Evolutionary conservation across 495 filamentous ascomycete species (phyloP).

Genomic region (Pyrenula aspistea): DNA sequence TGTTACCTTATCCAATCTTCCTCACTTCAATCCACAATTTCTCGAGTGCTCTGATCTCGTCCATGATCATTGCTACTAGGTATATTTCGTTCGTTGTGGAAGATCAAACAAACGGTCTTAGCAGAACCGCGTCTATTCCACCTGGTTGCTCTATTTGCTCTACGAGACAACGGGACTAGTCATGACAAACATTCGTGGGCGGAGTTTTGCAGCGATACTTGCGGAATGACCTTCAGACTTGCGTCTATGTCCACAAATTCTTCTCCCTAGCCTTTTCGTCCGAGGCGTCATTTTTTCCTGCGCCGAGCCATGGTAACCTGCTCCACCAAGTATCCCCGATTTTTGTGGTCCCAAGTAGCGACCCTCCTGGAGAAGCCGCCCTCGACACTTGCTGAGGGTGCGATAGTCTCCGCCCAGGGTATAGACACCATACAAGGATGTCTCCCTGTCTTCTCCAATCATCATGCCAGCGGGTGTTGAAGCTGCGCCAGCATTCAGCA

Average conservation of each 20-base stretch:
- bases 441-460: slow-evolving; percentile 78
- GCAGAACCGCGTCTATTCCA: slow-evolving; percentile 45
- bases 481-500: slow-evolving; percentile 55
- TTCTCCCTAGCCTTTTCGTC: too few species aligned
- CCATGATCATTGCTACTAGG: not conserved
- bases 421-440: slow-evolving; percentile 68
- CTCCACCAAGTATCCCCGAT: too few species aligned
- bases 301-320: too few species aligned
- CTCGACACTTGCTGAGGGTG: too few species aligned
- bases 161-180: slow-evolving; percentile 37
- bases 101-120: slow-evolving; percentile 44
- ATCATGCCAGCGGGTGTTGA: slow-evolving; percentile 78
- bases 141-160: slow-evolving; percentile 28
- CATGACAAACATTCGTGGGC: slow-evolving; percentile 42
- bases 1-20: not conserved
- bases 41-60: not conserved
- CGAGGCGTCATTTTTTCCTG: too few species aligned
- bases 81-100: slow-evolving; percentile 36
- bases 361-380: too few species aligned
- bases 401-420: slow-evolving; percentile 5
- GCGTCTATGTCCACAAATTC: too few species aligned
- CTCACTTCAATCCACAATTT: not conserved
- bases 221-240: too few species aligned
- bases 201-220: too few species aligned
- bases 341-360: too few species aligned